phyloP scores from a whole-genome alignment of 2,329 filamentous ascomycete species.

The Ophiocordyceps camponoti-leonardi region DNA sequence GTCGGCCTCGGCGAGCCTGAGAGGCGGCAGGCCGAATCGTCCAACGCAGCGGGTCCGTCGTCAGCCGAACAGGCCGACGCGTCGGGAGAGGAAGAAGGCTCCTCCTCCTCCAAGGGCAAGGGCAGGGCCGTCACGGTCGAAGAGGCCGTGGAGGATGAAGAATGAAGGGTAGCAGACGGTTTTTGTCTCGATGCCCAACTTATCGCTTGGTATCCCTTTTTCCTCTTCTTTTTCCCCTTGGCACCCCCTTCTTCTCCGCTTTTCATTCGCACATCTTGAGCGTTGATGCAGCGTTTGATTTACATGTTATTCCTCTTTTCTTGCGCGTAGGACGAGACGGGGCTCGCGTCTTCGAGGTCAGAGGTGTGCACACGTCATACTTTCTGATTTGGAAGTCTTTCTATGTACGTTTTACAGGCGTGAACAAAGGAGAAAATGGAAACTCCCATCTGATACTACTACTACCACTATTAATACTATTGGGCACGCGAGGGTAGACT shows the following conservation, averaged over 20 bases:
- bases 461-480: too few relatives aligned
- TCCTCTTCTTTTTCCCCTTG: too few relatives aligned
- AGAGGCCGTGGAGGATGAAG: conserved; percentile 21
- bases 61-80: background rate
- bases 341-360: too few relatives aligned
- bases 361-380: too few relatives aligned
- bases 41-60: background rate
- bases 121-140: conserved; percentile 28
- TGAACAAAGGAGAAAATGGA: background rate
- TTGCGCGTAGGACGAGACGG: too few relatives aligned
- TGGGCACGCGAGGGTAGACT: too few relatives aligned
- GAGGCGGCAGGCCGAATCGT: conserved; percentile 1
- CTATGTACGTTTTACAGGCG: background rate
- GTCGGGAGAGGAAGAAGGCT: background rate
- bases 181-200: too few relatives aligned
- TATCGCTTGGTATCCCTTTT: too few relatives aligned
- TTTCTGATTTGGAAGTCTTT: background rate
- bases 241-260: too few relatives aligned
- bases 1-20: conserved; percentile 8
- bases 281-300: background rate
- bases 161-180: background rate
- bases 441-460: too few relatives aligned
- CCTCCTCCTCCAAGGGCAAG: conserved; percentile 19
- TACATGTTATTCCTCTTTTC: too few relatives aligned
- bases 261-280: background rate